Percentiles rank a stretch among this genome's conserved stretches.
phyloP scores from a whole-genome alignment of 805 yeast species.

The Nakazawaea populi region DNA sequence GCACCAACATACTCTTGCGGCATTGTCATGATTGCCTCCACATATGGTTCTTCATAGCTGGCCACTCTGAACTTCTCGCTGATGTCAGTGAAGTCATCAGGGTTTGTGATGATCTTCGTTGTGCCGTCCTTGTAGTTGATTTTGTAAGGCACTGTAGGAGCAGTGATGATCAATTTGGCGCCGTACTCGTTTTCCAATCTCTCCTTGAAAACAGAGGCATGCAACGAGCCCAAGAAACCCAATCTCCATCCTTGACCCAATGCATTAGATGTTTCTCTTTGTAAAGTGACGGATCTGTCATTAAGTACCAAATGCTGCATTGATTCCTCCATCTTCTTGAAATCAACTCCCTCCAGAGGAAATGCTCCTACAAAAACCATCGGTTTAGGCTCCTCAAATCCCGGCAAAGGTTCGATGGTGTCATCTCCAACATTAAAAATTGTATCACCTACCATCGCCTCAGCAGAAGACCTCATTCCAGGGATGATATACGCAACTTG shows the following conservation, averaged over 20 bases:
- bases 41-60: constrained; percentile 77
- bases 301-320: constrained; percentile 83
- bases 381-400: constrained; percentile 95
- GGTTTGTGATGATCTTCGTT: constrained; percentile 71
- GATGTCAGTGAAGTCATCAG: constrained; percentile 84
- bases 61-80: constrained; percentile 33
- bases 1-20: constrained; percentile 87
- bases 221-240: constrained; percentile 91
- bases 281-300: constrained; percentile 86
- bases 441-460: constrained; percentile 91
- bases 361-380: constrained; percentile 99
- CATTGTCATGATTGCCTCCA: constrained; percentile 82
- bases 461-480: constrained; percentile 84
- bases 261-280: constrained; percentile 88
- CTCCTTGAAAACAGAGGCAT: constrained; percentile 92
- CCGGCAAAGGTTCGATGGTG: constrained; percentile 75
- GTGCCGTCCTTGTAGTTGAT: constrained; percentile 61
- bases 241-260: constrained; percentile 97
- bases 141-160: constrained; percentile 93
- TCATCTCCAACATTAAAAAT: constrained; percentile 53
- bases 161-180: constrained; percentile 83
- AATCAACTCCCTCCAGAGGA: constrained; percentile 92
- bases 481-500: constrained; percentile 95
- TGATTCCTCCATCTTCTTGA: constrained; percentile 83
- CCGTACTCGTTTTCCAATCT: constrained; percentile 92